phyloP scores from a whole-genome alignment of 164 flowering plant genomes.

The Piper betle region DNA sequence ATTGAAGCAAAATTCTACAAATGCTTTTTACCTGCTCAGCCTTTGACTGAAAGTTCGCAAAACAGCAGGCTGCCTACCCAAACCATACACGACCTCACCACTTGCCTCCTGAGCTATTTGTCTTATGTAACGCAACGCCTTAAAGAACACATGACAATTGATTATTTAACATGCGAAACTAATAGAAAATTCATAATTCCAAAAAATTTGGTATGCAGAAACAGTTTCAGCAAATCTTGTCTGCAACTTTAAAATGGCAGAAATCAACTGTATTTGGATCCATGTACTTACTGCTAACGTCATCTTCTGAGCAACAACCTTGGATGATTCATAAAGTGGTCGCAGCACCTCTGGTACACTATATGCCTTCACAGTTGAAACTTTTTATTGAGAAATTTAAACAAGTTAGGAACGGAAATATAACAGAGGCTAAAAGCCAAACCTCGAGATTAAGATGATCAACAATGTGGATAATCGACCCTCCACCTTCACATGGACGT shows the following conservation, averaged over 20 bases:
- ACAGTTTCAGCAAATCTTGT: no score
- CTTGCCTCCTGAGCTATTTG: slow-evolving; percentile 92
- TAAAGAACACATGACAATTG: neutral
- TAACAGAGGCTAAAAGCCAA: neutral
- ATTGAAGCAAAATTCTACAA: neutral
- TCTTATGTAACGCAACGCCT: slow-evolving; percentile 77
- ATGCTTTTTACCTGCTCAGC: slow-evolving; percentile 52
- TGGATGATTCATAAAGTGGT: slow-evolving; percentile 86
- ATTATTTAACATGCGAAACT: no score
- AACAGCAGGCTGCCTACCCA: slow-evolving; percentile 96
- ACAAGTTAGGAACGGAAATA: neutral
- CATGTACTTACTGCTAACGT: slow-evolving; percentile 67
- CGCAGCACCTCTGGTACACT: slow-evolving; percentile 84
- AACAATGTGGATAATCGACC: slow-evolving; percentile 84
- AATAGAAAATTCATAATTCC: neutral
- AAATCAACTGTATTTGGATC: neutral
- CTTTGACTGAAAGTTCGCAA: slow-evolving; percentile 86
- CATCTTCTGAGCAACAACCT: slow-evolving; percentile 78
- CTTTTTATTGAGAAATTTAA: neutral
- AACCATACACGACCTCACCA: slow-evolving; percentile 78
- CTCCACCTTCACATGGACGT: slow-evolving; percentile 93
- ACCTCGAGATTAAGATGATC: slow-evolving; percentile 95
- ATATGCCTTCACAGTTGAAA: slow-evolving; percentile 46
- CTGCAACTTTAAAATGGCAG: no score
- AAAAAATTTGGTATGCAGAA: no score